phyloP scores from a whole-genome alignment of 768 basidiomycete genomes.

The Rubroboletus pulcherrimus region DNA sequence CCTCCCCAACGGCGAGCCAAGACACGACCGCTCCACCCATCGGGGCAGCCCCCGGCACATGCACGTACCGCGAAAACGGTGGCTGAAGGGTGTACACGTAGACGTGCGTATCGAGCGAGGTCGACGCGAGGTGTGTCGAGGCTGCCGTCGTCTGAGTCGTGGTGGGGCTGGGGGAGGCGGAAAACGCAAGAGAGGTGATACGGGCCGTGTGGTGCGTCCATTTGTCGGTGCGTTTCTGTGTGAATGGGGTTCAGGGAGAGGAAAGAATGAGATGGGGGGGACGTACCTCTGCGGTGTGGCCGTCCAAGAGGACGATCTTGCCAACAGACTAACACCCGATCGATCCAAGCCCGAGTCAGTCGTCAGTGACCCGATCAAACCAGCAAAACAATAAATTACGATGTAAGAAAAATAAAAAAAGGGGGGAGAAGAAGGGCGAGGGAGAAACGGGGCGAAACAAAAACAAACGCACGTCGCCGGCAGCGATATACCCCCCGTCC shows the following conservation, averaged over 20 bases:
- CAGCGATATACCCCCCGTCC: slow-evolving; percentile 69
- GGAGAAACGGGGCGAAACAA: neutral
- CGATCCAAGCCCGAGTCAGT: neutral
- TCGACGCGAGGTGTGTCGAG: slow-evolving; percentile 70
- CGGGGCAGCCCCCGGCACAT: slow-evolving; percentile 81
- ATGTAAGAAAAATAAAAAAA: neutral
- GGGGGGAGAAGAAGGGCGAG: neutral
- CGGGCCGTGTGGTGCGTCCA: slow-evolving; percentile 89
- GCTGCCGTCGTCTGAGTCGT: neutral
- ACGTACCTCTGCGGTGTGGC: slow-evolving; percentile 51
- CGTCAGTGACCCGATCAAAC: neutral
- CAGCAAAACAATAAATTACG: neutral
- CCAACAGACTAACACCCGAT: slow-evolving; percentile 59
- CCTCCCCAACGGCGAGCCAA: slow-evolving; percentile 47
- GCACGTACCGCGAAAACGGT: slow-evolving; percentile 62
- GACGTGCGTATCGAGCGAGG: slow-evolving; percentile 89
- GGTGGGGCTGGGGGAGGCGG: slow-evolving; percentile 33
- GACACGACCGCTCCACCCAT: slow-evolving; percentile 80
- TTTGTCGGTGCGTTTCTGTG: slow-evolving; percentile 61
- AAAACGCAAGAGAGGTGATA: slow-evolving; percentile 58
- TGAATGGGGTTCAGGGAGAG: neutral
- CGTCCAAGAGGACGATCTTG: slow-evolving; percentile 75
- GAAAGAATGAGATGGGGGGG: neutral
- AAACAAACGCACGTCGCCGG: slow-evolving; percentile 70
- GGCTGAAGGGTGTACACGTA: slow-evolving; percentile 80